These are phyloP conservation scores for Calonectria pseudoturangicola DNA, from an alignment of 2,329 filamentous ascomycete species.

Conservation along the genomic window DNA sequence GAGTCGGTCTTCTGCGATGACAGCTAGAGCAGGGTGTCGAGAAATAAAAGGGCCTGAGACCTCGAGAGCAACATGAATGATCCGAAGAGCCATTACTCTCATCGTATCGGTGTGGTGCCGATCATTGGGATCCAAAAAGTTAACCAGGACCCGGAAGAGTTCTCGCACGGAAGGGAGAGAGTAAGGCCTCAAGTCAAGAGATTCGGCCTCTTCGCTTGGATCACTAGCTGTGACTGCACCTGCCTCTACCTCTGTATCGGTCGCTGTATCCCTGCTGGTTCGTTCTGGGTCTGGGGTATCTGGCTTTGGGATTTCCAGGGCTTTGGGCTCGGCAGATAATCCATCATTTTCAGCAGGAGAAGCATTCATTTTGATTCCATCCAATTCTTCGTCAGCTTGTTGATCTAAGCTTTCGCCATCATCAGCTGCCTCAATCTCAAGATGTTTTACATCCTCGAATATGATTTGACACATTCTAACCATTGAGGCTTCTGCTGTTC, in stretches of 20 bases:
- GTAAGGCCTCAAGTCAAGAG: conserved; percentile 85
- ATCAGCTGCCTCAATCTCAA: conserved; percentile 82
- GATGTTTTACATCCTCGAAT: conserved; percentile 91
- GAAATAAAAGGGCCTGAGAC: conserved; percentile 97
- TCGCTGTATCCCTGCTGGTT: conserved; percentile 71
- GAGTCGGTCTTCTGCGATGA: conserved; percentile 91
- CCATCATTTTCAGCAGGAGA: conserved; percentile 45
- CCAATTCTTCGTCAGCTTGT: conserved; percentile 80
- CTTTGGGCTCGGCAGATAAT: conserved; percentile 44
- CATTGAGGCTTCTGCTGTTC: conserved; percentile 97
- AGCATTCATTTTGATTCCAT: conserved; percentile 84
- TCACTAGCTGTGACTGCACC: conserved; percentile 51
- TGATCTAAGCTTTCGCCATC: conserved; percentile 80
- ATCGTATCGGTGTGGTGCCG: conserved; percentile 94
- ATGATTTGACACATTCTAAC: conserved; percentile 99
- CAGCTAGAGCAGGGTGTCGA: conserved; percentile 90
- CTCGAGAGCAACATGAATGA: conserved; percentile 97
- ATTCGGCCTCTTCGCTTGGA: conserved; percentile 65
- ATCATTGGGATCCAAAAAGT: conserved; percentile 94
- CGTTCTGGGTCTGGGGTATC: conserved; percentile 48
- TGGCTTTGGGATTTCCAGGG: conserved; percentile 45
- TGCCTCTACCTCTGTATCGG: conserved; percentile 63
- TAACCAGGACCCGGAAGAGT: conserved; percentile 93
- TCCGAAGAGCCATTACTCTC: conserved; percentile 96
- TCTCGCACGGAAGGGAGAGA: conserved; percentile 95